Conservation (phyloP, 495 filamentous ascomycete species). For the Lasiosphaeria miniovina region DNA sequence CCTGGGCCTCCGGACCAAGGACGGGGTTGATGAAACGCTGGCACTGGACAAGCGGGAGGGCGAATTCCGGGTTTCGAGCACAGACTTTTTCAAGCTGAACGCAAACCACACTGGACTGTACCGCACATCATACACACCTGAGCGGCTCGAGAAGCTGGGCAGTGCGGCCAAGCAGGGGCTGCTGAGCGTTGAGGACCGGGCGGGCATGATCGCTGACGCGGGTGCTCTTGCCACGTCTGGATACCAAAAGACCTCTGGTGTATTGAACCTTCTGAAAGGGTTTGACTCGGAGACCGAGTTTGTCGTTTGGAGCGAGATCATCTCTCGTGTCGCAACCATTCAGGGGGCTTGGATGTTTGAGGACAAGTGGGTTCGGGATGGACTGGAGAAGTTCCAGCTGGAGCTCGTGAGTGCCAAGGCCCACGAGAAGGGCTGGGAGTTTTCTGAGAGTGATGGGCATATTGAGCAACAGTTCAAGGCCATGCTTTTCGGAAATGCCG, state of each 20-base stretch:
- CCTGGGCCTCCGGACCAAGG: slow-evolving; percentile 64
- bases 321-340: slow-evolving; percentile 68
- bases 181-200: slow-evolving; percentile 89
- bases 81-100: slow-evolving; percentile 76
- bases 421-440: slow-evolving; percentile 83
- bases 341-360: slow-evolving; percentile 89
- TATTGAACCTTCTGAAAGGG: slow-evolving; percentile 78
- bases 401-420: slow-evolving; percentile 72
- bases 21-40: slow-evolving; percentile 58
- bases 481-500: slow-evolving; percentile 65
- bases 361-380: slow-evolving; percentile 65
- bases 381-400: slow-evolving; percentile 77
- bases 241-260: slow-evolving; percentile 87
- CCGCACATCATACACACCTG: slow-evolving; percentile 66
- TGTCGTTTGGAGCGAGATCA: slow-evolving; percentile 92
- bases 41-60: slow-evolving; percentile 70
- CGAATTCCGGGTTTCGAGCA: slow-evolving; percentile 62
- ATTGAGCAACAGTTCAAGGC: slow-evolving; percentile 84
- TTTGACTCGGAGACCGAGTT: slow-evolving; percentile 84
- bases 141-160: slow-evolving; percentile 68
- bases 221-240: slow-evolving; percentile 86
- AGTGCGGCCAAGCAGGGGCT: slow-evolving; percentile 79
- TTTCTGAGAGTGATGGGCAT: slow-evolving; percentile 78
- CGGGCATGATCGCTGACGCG: slow-evolving; percentile 94
- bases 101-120: slow-evolving; percentile 74